These are phyloP conservation scores for Ormosia emarginata DNA, from an alignment of 306 rosid genomes.

Conservation along the genomic window DNA sequence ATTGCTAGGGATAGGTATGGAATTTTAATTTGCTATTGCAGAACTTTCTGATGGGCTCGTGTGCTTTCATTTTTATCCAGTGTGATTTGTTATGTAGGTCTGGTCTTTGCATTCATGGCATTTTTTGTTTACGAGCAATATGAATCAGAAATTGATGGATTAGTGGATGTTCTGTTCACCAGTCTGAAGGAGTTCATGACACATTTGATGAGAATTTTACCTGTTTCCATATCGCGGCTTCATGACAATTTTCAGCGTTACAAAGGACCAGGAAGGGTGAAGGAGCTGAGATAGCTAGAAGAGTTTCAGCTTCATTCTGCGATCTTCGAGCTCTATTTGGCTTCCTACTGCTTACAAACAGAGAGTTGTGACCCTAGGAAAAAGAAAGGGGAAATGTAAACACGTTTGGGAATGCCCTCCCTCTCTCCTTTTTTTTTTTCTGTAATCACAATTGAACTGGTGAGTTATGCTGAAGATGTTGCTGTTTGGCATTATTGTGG, in stretches of 20 bases:
- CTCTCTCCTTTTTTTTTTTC: background rate
- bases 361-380: background rate
- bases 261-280: constrained; percentile 13
- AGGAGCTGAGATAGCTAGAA: constrained; percentile 28
- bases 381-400: background rate
- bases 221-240: constrained; percentile 32
- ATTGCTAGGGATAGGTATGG: constrained; percentile 62
- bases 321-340: constrained; percentile 14
- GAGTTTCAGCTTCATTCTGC: constrained; percentile 19
- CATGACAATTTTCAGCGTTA: background rate
- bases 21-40: background rate
- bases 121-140: constrained; percentile 84
- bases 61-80: background rate
- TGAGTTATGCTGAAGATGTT: constrained; percentile 9
- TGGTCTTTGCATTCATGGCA: constrained; percentile 61
- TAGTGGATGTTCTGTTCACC: constrained; percentile 28
- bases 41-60: background rate
- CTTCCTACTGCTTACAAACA: constrained; percentile 1
- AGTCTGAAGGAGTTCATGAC: constrained; percentile 26
- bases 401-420: background rate
- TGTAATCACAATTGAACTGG: background rate
- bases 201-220: constrained; percentile 38
- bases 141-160: constrained; percentile 62
- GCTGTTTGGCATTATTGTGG: constrained; percentile 1
- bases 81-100: constrained; percentile 43